Percentiles rank a stretch among this genome's conserved stretches.
phyloP scores from a whole-genome alignment of 2,329 filamentous ascomycete genomes.

The Neofusicoccum laricinum region DNA sequence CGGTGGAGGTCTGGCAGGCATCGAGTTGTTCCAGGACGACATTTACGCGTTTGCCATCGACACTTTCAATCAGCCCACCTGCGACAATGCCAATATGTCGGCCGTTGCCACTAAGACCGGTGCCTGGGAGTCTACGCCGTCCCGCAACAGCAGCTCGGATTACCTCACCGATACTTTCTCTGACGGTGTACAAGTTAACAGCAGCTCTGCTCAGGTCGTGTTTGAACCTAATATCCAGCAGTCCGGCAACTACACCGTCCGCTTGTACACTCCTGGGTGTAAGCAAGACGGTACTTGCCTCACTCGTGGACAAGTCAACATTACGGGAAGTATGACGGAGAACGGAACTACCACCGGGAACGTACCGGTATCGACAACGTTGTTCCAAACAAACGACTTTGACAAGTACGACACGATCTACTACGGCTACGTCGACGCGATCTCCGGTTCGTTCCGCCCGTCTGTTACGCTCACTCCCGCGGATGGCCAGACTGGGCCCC shows the following conservation, averaged over 20 bases:
- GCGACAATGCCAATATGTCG: constrained; percentile 59
- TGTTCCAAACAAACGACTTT: constrained; percentile 91
- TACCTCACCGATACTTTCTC: constrained; percentile 71
- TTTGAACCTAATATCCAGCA: constrained; percentile 83
- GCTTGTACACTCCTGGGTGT: constrained; percentile 91
- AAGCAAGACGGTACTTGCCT: constrained; percentile 72
- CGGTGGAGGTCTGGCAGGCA: constrained; percentile 80
- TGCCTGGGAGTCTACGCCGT: constrained; percentile 68
- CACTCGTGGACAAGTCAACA: constrained; percentile 74
- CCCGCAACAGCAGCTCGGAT: constrained; percentile 66
- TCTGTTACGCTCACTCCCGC: constrained; percentile 74
- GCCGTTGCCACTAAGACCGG: constrained; percentile 70
- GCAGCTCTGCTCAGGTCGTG: constrained; percentile 60
- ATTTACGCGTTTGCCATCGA: constrained; percentile 83
- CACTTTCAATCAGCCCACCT: constrained; percentile 84
- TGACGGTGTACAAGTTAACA: constrained; percentile 17
- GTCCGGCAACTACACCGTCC: constrained; percentile 87
- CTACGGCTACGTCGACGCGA: constrained; percentile 77
- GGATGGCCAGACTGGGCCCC: constrained; percentile 56
- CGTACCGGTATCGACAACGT: constrained; percentile 53
- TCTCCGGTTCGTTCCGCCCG: constrained; percentile 70
- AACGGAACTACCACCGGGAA: constrained; percentile 30
- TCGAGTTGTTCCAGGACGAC: constrained; percentile 83
- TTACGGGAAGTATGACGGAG: constrained; percentile 69
- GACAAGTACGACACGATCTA: constrained; percentile 97